Percentiles rank a stretch among this genome's conserved stretches.
These are phyloP conservation scores for Pythium brachiatum DNA, from an alignment of 352 stramenopile genomes.

Conservation along the genomic window DNA sequence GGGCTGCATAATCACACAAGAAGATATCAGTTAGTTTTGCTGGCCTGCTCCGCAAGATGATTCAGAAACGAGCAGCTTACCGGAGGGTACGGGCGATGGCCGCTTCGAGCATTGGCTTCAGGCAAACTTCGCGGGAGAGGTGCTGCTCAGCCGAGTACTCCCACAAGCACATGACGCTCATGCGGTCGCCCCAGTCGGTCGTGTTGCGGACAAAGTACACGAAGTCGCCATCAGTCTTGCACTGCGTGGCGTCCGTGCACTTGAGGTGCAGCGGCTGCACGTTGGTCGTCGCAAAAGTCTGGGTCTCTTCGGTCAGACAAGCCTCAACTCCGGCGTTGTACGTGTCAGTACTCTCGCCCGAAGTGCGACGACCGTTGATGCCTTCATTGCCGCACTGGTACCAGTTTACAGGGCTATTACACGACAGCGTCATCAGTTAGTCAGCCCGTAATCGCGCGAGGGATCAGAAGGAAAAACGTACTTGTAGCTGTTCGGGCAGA, in stretches of 20 bases:
- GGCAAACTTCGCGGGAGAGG: constrained; percentile 51
- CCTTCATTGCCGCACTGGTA: constrained; percentile 75
- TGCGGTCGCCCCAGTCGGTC: constrained; percentile 78
- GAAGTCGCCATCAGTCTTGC: constrained; percentile 51
- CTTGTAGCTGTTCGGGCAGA: constrained; percentile 83
- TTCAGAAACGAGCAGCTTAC: constrained; percentile 13
- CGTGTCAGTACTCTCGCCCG: constrained; percentile 30
- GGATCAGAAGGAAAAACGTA: constrained; percentile 21
- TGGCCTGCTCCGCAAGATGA: no score
- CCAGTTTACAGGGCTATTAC: constrained; percentile 69
- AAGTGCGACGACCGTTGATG: constrained; percentile 28
- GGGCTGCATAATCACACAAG: constrained; percentile 24
- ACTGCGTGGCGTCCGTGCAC: constrained; percentile 55
- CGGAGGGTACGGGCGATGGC: constrained; percentile 56
- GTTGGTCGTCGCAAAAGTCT: constrained; percentile 69
- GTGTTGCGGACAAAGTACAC: constrained; percentile 81
- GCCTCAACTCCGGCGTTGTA: constrained; percentile 56
- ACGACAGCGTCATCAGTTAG: constrained; percentile 1
- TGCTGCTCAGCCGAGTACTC: constrained; percentile 59
- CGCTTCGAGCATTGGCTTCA: constrained; percentile 75
- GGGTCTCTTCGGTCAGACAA: constrained; percentile 61
- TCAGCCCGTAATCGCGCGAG: no score
- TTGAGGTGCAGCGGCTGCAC: constrained; percentile 68
- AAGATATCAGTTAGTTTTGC: background rate
- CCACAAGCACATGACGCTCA: constrained; percentile 83